Evolutionary conservation across 2,329 filamentous ascomycete species (phyloP).

Genomic region (Cladosporium oxysporum): DNA sequence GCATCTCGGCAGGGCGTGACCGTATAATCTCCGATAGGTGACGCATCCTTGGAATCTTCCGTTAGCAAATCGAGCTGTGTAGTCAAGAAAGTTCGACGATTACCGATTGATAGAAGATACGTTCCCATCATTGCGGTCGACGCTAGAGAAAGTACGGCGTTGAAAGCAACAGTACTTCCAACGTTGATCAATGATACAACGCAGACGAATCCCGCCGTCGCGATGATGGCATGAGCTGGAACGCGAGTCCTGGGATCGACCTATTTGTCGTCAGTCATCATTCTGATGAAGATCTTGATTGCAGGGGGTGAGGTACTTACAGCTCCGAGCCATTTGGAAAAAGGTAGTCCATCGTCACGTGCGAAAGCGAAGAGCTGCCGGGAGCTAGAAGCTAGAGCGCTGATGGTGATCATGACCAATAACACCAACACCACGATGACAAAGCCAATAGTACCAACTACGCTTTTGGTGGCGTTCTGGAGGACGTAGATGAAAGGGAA

Average conservation of each 20-base stretch:
- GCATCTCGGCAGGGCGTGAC: conserved; percentile 38
- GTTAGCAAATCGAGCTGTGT: not conserved
- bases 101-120: conserved; percentile 41
- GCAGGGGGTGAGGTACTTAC: not conserved
- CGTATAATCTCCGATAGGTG: conserved; percentile 39
- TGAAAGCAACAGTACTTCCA: conserved; percentile 42
- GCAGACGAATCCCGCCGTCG: conserved; percentile 25
- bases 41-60: conserved; percentile 28
- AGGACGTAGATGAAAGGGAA: conserved; percentile 42
- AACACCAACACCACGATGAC: conserved; percentile 36
- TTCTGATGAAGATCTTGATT: too few relatives aligned
- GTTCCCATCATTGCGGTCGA: conserved; percentile 44
- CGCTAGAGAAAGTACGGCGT: conserved; percentile 45
- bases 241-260: conserved; percentile 27
- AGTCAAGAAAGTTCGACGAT: not conserved
- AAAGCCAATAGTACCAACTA: conserved; percentile 14
- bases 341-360: too few relatives aligned
- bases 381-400: conserved; percentile 42
- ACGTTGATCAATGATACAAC: conserved; percentile 38
- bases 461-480: conserved; percentile 32
- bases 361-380: conserved; percentile 34
- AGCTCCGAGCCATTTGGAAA: conserved; percentile 33
- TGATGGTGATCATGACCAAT: conserved; percentile 43
- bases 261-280: not conserved
- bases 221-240: conserved; percentile 33